Percentiles rank a stretch among this genome's conserved stretches.
These are phyloP conservation scores for Neoascochyta sp. DNA, from an alignment of 2,329 filamentous ascomycete genomes.

Conservation along the genomic window DNA sequence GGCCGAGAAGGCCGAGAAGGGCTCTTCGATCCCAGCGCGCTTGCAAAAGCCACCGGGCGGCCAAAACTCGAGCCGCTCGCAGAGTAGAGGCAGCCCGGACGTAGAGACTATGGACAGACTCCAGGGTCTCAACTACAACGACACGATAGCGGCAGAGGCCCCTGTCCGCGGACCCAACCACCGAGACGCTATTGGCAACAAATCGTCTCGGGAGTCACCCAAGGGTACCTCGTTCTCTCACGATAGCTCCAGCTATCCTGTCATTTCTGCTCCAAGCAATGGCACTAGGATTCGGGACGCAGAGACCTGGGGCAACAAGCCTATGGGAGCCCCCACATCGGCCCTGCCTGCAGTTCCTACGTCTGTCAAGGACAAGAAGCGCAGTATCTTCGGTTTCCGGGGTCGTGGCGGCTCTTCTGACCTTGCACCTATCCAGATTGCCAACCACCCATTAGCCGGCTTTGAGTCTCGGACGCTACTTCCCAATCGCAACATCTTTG, in stretches of 20 bases:
- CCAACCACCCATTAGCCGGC: conserved; percentile 12
- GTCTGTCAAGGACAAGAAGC: conserved; percentile 77
- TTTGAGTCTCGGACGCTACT: conserved; percentile 29
- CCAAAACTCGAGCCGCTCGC: conserved; percentile 27
- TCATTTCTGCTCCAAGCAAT: conserved; percentile 82
- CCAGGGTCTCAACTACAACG: conserved; percentile 54
- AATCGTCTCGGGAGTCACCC: conserved; percentile 24
- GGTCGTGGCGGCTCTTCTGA: conserved; percentile 67
- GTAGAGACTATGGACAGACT: conserved; percentile 33
- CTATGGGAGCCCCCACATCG: conserved; percentile 42
- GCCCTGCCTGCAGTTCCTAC: conserved; percentile 20
- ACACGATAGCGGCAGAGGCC: conserved; percentile 56
- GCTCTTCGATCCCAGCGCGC: conserved; percentile 16
- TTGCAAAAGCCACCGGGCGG: conserved; percentile 41
- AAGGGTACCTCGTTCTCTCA: conserved; percentile 35
- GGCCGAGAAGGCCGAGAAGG: conserved; percentile 47
- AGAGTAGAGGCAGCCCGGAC: conserved; percentile 40
- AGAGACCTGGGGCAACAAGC: conserved; percentile 80
- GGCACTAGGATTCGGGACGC: conserved; percentile 78
- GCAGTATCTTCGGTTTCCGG: conserved; percentile 62
- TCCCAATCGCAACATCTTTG: conserved; percentile 66
- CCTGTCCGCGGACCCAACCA: conserved; percentile 49
- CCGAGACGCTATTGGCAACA: conserved; percentile 21
- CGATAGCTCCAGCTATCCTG: conserved; percentile 34
- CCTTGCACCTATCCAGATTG: conserved; percentile 43